Evolutionary conservation across 1,139 yeast species (phyloP).

Genomic region (Hansenula anomala): DNA sequence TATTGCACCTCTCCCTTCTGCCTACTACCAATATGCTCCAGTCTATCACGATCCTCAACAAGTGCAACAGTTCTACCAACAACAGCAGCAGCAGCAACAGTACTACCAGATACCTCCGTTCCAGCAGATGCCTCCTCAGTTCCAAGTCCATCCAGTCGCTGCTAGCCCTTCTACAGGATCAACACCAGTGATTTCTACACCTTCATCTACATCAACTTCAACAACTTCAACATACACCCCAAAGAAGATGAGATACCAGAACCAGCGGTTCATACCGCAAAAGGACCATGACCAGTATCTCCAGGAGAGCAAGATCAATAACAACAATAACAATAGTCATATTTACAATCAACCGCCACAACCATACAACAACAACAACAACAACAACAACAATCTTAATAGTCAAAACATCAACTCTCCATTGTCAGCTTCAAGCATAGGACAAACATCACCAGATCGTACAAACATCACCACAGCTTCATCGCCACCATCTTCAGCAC

Average conservation of each 20-base stretch:
- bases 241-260: neutral
- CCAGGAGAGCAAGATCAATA: too few species aligned
- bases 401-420: neutral
- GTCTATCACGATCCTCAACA: neutral
- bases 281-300: neutral
- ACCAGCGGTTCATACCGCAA: neutral
- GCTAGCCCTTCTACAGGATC: too few species aligned
- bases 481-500: too few species aligned
- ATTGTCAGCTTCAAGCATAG: constrained; percentile 3
- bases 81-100: too few species aligned
- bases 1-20: too few species aligned
- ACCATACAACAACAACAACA: neutral
- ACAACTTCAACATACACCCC: neutral
- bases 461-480: constrained; percentile 1
- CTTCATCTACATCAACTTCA: neutral
- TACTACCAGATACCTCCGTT: too few species aligned
- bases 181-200: too few species aligned
- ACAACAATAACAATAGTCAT: neutral
- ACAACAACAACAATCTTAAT: constrained; percentile 2
- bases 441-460: constrained; percentile 5
- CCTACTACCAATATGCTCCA: too few species aligned
- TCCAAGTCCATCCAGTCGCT: too few species aligned
- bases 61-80: too few species aligned
- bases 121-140: too few species aligned
- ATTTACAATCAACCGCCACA: neutral